Conservation (phyloP, 73 alveolate genomes). For the Paramecium sonneborni region DNA sequence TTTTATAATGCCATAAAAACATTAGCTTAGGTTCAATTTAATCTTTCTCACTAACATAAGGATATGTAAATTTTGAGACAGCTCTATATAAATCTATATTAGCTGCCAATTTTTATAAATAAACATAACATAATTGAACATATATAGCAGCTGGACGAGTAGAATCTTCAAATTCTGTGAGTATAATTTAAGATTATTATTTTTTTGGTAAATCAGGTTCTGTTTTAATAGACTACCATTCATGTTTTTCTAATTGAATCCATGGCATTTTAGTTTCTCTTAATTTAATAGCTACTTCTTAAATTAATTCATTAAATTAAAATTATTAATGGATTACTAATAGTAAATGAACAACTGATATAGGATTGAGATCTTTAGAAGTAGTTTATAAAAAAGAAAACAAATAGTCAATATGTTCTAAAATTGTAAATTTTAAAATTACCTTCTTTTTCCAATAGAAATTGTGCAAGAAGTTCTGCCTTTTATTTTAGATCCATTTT, state of each 20-base stretch:
- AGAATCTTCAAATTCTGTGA: conserved; percentile 2
- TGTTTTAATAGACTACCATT: not conserved
- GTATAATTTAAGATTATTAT: not conserved
- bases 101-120: conserved; percentile 30
- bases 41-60: conserved; percentile 23
- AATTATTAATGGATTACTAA: not conserved
- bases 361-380: not conserved
- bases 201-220: conserved; percentile 14
- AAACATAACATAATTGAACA: not conserved
- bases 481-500: not conserved
- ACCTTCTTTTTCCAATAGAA: conserved; percentile 22
- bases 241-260: not conserved
- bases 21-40: conserved; percentile 37
- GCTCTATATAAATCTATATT: conserved; percentile 43
- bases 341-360: not conserved
- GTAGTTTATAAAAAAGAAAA: not conserved
- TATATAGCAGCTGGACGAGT: not conserved
- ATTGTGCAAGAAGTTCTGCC: not conserved
- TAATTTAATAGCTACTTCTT: conserved; percentile 32
- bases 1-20: conserved; percentile 51
- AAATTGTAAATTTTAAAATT: not conserved
- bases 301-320: not conserved
- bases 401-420: conserved; percentile 17
- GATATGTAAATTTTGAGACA: not conserved
- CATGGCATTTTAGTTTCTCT: conserved; percentile 32